phyloP scores from a whole-genome alignment of 2,329 filamentous ascomycete species.

The Graphilbum fragrans region DNA sequence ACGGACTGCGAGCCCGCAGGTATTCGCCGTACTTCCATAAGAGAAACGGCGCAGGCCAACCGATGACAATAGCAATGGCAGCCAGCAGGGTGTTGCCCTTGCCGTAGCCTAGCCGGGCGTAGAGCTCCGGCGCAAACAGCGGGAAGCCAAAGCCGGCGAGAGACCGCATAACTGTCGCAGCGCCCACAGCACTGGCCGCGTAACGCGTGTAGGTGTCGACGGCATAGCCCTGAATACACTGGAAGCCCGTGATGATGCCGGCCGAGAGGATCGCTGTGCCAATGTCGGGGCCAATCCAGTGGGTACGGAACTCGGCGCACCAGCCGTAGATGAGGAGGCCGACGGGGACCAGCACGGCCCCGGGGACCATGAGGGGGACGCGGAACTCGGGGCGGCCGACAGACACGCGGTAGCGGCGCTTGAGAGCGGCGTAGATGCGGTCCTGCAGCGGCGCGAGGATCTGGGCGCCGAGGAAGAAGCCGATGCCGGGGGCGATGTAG shows the following conservation, averaged over 20 bases:
- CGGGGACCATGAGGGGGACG: conserved; percentile 28
- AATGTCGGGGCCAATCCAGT: conserved; percentile 33
- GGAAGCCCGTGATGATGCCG: conserved; percentile 28
- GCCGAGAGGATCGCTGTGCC: conserved; percentile 25
- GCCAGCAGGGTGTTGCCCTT: conserved; percentile 31
- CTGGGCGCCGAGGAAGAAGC: conserved; percentile 30
- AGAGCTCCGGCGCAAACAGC: conserved; percentile 35
- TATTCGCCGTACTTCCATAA: conserved; percentile 31
- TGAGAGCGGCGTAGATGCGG: conserved; percentile 29
- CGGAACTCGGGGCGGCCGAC: conserved; percentile 28
- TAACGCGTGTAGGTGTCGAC: conserved; percentile 34
- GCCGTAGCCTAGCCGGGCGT: conserved; percentile 26
- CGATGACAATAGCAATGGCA: conserved; percentile 25
- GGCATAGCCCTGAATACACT: conserved; percentile 33
- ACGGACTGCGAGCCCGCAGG: conserved; percentile 20
- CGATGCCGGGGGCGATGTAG: conserved; percentile 23
- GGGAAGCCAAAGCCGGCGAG: conserved; percentile 40
- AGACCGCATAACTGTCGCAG: conserved; percentile 30
- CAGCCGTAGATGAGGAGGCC: conserved; percentile 34
- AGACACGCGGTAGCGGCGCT: conserved; percentile 20
- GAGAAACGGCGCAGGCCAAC: conserved; percentile 28
- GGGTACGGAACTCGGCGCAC: conserved; percentile 27
- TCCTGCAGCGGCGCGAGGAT: conserved; percentile 34
- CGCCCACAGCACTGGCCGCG: conserved; percentile 31
- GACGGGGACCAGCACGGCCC: conserved; percentile 25